These are phyloP conservation scores for Sergeia podlipaevii DNA, from an alignment of 208 protist genomes.

Conservation along the genomic window DNA sequence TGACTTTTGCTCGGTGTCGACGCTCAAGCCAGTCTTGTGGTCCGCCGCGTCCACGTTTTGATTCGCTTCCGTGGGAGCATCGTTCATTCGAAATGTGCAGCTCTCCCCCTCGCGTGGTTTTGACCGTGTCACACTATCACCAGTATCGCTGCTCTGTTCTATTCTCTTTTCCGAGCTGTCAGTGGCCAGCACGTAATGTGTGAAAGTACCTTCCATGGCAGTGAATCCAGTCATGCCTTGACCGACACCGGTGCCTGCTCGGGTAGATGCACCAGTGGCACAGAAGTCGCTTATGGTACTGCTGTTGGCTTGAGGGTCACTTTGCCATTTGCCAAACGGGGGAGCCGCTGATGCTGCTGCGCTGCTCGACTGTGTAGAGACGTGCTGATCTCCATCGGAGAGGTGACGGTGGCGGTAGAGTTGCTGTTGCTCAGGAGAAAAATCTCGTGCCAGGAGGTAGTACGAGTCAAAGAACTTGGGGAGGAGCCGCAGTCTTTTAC, in stretches of 20 bases:
- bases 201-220: conserved; percentile 46
- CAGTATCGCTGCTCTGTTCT: neutral
- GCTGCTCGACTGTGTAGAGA: neutral
- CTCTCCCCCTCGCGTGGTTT: conserved; percentile 10
- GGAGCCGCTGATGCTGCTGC: neutral
- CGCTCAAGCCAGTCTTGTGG: neutral
- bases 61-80: neutral
- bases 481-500: neutral
- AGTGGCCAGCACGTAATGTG: conserved; percentile 33
- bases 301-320: neutral
- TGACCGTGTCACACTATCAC: neutral
- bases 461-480: conserved; percentile 47
- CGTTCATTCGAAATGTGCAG: conserved; percentile 4
- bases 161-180: neutral
- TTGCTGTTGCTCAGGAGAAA: conserved; percentile 26
- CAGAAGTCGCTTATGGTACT: neutral
- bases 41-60: neutral
- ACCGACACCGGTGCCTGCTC: too few species aligned
- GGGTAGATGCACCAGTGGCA: too few species aligned
- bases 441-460: conserved; percentile 54
- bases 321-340: neutral
- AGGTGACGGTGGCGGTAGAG: conserved; percentile 24
- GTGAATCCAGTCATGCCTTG: conserved; percentile 32
- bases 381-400: neutral
- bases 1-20: neutral